Base-by-base conservation (phyloP, 2,329 filamentous ascomycete species). In the Pestalotiopsis sp. region DNA sequence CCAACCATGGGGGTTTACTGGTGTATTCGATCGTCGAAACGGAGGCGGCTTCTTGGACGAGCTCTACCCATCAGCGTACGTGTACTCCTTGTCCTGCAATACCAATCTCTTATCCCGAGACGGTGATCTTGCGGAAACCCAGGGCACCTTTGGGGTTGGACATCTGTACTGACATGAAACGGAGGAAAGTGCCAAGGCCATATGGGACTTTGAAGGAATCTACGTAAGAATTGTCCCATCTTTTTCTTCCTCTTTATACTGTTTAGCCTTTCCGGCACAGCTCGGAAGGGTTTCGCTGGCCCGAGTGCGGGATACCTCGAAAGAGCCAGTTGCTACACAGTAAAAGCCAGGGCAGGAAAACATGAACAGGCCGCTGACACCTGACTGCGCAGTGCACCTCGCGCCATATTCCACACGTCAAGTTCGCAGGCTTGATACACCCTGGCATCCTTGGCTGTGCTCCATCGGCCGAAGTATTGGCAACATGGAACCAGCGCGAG, bases 371-470 rank as follows among this genome's bases (percentile, higher is more conserved):
- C 90, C 93, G 82, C 45, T 52, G 20, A 52, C 17, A 9, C 17
- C n/a, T 6, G 20, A 20, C 45, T 20, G 17, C 23, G 17, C 45
- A 52, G 45, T 97, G 94, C 83, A 92, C 92, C 3, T 95, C 92
- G 6, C 89, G 94, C 17, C 95, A 98, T 78, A 94, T 96, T 70
- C 94, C 94, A 0, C 91, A 92, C 71, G 94, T 97, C 57, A 91
- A 93, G 57, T 97, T 97, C 78, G 90, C 94, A 0, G 94, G 95
- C 0, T 85, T 97, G 39, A 97, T 97, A 77, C 95, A 97, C 78
- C 95, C 95, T 0, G 95, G 95, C 4, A 97, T 98, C 72, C 84
- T 98, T 11, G 95, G 95, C 20, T 97, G 94, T 76, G 95, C 95
- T 0, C 95, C 95, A 0, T 95, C 93, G 0, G 83, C 89, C 3